Conservation (phyloP, 2,329 filamentous ascomycete species). For the Colletotrichum sp. region DNA sequence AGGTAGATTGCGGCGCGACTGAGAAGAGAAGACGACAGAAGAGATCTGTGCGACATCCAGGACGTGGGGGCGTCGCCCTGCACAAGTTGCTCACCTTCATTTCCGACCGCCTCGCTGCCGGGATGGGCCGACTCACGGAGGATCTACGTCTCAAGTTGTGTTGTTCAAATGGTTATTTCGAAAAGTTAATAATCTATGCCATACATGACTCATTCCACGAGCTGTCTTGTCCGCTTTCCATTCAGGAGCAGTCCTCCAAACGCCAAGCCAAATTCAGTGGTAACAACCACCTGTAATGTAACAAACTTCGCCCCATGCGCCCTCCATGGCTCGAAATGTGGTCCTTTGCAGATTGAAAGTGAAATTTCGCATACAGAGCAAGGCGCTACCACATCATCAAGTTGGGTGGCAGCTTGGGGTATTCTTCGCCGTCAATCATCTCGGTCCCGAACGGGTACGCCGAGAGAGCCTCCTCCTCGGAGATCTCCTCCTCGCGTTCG, state of each 20-base stretch:
- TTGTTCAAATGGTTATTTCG: not conserved
- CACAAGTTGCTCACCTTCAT: not conserved
- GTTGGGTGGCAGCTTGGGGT: slow-evolving; percentile 41
- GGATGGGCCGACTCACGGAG: not conserved
- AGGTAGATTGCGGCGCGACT: not conserved
- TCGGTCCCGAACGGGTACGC: slow-evolving; percentile 40
- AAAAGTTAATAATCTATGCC: not conserved
- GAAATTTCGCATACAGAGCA: not conserved
- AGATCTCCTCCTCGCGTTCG: slow-evolving; percentile 13
- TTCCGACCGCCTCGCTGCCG: not conserved
- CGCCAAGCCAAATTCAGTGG: slow-evolving; percentile 3
- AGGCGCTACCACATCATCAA: slow-evolving; percentile 25
- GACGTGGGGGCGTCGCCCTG: not conserved
- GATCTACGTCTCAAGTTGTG: not conserved
- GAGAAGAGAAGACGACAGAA: not conserved
- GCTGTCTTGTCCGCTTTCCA: not conserved
- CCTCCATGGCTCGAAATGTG: not conserved
- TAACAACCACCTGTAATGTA: not conserved
- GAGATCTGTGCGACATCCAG: not conserved
- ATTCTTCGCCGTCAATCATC: slow-evolving; percentile 44
- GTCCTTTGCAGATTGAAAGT: not conserved
- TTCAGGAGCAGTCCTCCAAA: not conserved
- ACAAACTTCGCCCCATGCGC: not conserved
- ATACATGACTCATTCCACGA: not conserved
- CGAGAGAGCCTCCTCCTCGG: slow-evolving; percentile 24